Evolutionary conservation across 371 early-diverging fungal genomes (phyloP).

Genomic region (Mycotypha africana): DNA sequence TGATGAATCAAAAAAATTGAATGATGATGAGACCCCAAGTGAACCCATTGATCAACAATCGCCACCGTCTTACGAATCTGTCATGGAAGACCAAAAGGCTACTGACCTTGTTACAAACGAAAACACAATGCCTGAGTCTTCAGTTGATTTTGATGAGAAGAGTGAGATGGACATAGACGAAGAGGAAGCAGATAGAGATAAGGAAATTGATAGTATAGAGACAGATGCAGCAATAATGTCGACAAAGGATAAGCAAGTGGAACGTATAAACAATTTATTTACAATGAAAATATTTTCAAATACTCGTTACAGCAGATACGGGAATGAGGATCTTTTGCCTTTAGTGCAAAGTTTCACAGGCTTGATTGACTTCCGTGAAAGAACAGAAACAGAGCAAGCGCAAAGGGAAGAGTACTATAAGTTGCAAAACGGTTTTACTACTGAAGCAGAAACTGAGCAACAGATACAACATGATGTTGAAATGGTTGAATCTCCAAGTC

Average conservation of each 20-base stretch:
- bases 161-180: not conserved
- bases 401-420: slow-evolving; percentile 13
- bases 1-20: not conserved
- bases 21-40: not conserved
- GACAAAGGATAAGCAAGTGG: slow-evolving; percentile 30
- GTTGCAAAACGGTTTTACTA: not conserved
- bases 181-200: not conserved
- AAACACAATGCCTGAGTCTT: not conserved
- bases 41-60: not conserved
- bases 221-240: slow-evolving; percentile 43
- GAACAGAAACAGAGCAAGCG: slow-evolving; percentile 11
- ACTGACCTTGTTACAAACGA: not conserved
- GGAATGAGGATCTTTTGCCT: slow-evolving; percentile 12
- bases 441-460: slow-evolving; percentile 1
- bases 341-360: slow-evolving; percentile 1
- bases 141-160: not conserved
- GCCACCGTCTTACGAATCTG: not conserved
- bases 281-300: slow-evolving; percentile 34
- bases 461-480: slow-evolving; percentile 8
- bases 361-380: slow-evolving; percentile 12
- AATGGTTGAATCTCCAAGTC: slow-evolving; percentile 9
- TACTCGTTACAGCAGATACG: slow-evolving; percentile 3
- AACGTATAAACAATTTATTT: slow-evolving; percentile 36
- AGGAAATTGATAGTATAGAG: slow-evolving; percentile 10
- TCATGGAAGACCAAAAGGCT: too few species aligned